Evolutionary conservation across 441 rosid species (phyloP), one percentile per base, ranked within the genome.

Genomic region (Corymbia calophylla): DNA sequence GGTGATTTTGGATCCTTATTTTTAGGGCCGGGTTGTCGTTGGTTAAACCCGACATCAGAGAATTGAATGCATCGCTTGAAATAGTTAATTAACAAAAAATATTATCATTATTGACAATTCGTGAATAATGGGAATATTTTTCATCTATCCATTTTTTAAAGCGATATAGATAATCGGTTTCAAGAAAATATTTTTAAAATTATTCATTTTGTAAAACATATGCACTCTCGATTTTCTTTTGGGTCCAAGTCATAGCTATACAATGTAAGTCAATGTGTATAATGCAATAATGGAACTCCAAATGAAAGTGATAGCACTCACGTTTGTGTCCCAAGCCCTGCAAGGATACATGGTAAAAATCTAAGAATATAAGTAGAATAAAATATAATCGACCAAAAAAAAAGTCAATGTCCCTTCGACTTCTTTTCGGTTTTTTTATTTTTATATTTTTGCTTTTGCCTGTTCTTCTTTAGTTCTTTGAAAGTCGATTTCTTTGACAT

Each of bases 51-150:
- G 44, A 39, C 44, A 39, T 39, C 5, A 39, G 44, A 39, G 6
- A 14, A 19, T 19, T 14, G 9, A 29, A 8, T 62, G 3, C 9
- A 29, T 62, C 4, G 18, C 32, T 29, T 14, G 0, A 62, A 6
- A 27, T 13, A 70, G 19, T 10, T 35, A 35, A 14, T 23, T 19
- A 35, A 19, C 48, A 1, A 5, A 19, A 68, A 32, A 5, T 39
- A 6, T 39, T 68, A 2, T 66, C 35, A 32, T 70, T 1, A 35
- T 70, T 1, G 1, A 35, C 7, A 35, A 70, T 35, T 70, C 1
- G 0, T 35, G 27, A 2, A 9, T 19, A 1, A 62, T 0, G 2
- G 14, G 15, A 39, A 39, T 39, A 39, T 39, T 39, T 60, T 60
- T 60, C 4, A 11, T 60, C 27, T 60, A 25, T 60, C 27, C 27